These are phyloP conservation scores for Ascochyta rabiei DNA, from an alignment of 2,329 filamentous ascomycete genomes.

Conservation along the genomic window DNA sequence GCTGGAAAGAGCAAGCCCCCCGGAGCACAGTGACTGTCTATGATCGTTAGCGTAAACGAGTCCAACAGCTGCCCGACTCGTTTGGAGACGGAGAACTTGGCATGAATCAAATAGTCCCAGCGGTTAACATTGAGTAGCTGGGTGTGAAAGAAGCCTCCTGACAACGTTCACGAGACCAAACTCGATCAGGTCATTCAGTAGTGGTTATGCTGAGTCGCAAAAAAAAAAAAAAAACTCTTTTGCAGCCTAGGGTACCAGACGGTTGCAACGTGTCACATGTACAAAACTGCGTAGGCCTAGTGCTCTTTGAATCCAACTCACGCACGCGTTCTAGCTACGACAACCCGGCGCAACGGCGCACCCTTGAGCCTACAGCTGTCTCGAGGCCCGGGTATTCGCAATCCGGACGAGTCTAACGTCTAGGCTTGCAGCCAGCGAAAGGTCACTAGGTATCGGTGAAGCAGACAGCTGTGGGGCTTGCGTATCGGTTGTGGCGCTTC, in stretches of 20 bases:
- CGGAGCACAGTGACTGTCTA: background rate
- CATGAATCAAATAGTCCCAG: background rate
- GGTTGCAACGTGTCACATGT: background rate
- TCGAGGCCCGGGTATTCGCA: background rate
- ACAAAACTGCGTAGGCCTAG: background rate
- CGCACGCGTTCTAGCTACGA: background rate
- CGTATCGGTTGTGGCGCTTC: constrained; percentile 12
- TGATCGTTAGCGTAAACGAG: background rate
- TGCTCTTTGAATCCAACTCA: background rate
- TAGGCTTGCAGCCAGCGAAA: background rate
- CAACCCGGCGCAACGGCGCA: constrained; percentile 5
- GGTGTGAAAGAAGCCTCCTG: background rate
- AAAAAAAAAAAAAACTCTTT: constrained; percentile 1
- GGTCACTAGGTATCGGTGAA: background rate
- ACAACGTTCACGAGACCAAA: background rate
- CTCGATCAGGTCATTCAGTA: background rate
- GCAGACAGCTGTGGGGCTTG: background rate
- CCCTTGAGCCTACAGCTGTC: background rate
- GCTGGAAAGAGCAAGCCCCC: background rate
- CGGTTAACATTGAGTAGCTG: background rate
- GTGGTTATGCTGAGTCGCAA: constrained; percentile 4
- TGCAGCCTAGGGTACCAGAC: background rate
- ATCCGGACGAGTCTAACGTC: background rate
- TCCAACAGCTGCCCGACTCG: background rate
- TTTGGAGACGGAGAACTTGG: background rate